These are phyloP conservation scores for Populus hybrid DNA, from an alignment of 441 rosid genomes.

Conservation along the genomic window DNA sequence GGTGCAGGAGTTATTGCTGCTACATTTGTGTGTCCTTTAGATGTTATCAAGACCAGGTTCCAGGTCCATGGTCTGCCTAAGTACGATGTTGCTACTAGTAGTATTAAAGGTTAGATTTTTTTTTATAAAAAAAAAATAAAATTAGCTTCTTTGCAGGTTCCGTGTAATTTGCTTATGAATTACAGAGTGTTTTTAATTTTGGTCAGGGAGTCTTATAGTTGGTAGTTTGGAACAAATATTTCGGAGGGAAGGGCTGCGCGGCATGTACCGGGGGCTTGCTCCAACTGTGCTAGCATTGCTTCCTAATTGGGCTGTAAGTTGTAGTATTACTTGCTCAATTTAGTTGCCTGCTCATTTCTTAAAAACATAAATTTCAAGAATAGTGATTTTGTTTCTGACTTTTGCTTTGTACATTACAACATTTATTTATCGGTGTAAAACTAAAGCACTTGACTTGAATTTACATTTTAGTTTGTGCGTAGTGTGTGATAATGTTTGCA, in stretches of 20 bases:
- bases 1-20: slow-evolving; percentile 80
- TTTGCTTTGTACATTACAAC: not conserved
- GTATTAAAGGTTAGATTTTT: slow-evolving; percentile 41
- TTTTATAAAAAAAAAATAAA: no score
- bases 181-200: not conserved
- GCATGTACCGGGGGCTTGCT: slow-evolving; percentile 88
- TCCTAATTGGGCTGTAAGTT: slow-evolving; percentile 94
- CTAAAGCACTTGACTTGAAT: not conserved
- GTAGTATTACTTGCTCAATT: not conserved
- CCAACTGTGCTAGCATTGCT: slow-evolving; percentile 88
- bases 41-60: slow-evolving; percentile 88
- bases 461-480: not conserved
- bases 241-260: slow-evolving; percentile 67
- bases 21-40: slow-evolving; percentile 85
- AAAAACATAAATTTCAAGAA: not conserved
- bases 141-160: not conserved
- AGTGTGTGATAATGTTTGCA: not conserved
- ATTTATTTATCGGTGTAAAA: not conserved
- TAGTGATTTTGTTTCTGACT: not conserved
- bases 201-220: slow-evolving; percentile 74
- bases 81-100: slow-evolving; percentile 27
- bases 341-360: not conserved
- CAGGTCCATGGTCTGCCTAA: slow-evolving; percentile 89
- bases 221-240: slow-evolving; percentile 62
- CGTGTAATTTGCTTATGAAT: not conserved